A percentile compares a stretch with the other conserved stretches of the same genome.
Evolutionary conservation across 331 rosid genomes (phyloP).

Genomic region (Ulmus americana): DNA sequence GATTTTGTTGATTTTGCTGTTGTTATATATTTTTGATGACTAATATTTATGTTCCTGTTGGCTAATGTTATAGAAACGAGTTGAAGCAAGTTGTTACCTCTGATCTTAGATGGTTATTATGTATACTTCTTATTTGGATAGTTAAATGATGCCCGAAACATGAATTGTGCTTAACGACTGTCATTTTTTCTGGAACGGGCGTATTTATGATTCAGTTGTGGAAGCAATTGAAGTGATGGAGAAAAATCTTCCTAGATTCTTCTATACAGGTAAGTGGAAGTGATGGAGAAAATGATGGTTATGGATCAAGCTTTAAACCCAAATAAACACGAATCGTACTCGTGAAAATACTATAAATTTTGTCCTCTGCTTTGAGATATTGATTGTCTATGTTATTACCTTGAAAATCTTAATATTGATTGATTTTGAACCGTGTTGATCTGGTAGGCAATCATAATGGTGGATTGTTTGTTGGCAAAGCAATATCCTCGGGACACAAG

Average conservation of each 20-base stretch:
- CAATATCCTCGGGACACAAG: constrained; percentile 75
- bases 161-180: constrained; percentile 39
- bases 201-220: constrained; percentile 60
- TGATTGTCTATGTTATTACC: neutral
- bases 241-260: constrained; percentile 79
- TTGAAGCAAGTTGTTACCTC: constrained; percentile 66
- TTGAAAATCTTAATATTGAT: neutral
- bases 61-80: constrained; percentile 43
- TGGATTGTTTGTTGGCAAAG: constrained; percentile 81
- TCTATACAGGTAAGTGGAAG: constrained; percentile 62
- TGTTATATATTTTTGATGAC: constrained; percentile 13
- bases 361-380: neutral
- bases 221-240: constrained; percentile 79
- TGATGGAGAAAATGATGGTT: neutral
- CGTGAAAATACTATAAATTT: neutral
- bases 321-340: too few relatives aligned
- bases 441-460: constrained; percentile 70
- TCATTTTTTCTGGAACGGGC: constrained; percentile 82
- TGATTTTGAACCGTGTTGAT: neutral
- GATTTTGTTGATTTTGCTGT: constrained; percentile 8
- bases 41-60: constrained; percentile 20
- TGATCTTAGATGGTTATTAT: constrained; percentile 73
- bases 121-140: constrained; percentile 20
- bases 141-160: constrained; percentile 16
- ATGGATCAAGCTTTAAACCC: neutral